Conservation (phyloP, 225 moss, liverwort and hornwort species). For the Physcomitrellopsis africana region DNA sequence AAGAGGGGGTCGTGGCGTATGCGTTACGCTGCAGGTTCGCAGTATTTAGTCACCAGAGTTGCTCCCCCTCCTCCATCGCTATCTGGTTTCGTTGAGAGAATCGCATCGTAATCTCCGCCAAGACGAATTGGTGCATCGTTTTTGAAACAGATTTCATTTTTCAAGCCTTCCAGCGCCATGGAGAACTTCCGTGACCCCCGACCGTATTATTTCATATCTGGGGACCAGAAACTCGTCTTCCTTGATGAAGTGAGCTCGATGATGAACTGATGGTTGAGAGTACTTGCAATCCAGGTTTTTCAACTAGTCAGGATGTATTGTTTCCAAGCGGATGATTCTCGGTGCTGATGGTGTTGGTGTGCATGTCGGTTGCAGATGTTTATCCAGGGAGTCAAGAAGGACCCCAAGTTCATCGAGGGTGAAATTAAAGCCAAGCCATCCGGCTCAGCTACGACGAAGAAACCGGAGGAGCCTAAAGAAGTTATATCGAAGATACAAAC, state of each 20-base stretch:
- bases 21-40: too few species aligned
- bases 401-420: slow-evolving; percentile 28
- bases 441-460: not conserved
- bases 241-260: slow-evolving; percentile 36
- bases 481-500: slow-evolving; percentile 23
- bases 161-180: slow-evolving; percentile 15
- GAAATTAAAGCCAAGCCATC: not conserved
- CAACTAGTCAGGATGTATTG: not conserved
- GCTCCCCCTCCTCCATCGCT: too few species aligned
- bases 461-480: not conserved
- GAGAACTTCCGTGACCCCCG: slow-evolving; percentile 29
- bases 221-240: slow-evolving; percentile 28
- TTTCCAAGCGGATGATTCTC: not conserved
- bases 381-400: slow-evolving; percentile 19
- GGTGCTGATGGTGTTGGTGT: not conserved
- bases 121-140: too few species aligned
- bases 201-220: slow-evolving; percentile 22
- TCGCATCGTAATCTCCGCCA: too few species aligned
- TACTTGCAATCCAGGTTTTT: too few species aligned
- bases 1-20: too few species aligned
- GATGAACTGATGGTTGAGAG: not conserved
- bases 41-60: too few species aligned
- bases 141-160: too few species aligned
- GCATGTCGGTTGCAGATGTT: slow-evolving; percentile 29
- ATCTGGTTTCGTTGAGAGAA: too few species aligned